Percentiles rank a stretch among this genome's conserved stretches.
Conservation (phyloP, 352 stramenopile genomes). For the Phytophthora citricola region DNA sequence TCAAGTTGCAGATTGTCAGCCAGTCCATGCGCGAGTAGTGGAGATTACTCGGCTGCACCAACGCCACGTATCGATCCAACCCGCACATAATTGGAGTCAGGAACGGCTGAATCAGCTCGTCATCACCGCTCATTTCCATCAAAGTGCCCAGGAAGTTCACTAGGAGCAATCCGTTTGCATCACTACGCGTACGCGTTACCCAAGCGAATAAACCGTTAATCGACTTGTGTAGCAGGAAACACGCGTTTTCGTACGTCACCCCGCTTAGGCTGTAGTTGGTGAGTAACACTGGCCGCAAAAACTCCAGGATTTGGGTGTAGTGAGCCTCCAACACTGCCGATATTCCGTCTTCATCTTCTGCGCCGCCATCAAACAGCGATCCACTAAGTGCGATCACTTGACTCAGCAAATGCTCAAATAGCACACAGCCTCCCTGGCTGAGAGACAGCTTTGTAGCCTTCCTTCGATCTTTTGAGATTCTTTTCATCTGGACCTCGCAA, state of each 20-base stretch:
- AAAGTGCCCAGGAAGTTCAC: constrained; percentile 54
- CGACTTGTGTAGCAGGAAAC: constrained; percentile 66
- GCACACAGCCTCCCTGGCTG: constrained; percentile 66
- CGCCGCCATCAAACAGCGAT: constrained; percentile 39
- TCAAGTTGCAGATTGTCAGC: constrained; percentile 66
- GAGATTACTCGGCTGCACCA: constrained; percentile 39
- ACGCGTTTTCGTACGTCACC: constrained; percentile 70
- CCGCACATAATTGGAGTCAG: constrained; percentile 68
- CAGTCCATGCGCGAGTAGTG: constrained; percentile 60
- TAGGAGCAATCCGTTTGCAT: constrained; percentile 43
- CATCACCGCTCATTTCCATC: constrained; percentile 66
- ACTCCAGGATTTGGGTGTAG: constrained; percentile 52
- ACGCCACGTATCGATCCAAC: constrained; percentile 43
- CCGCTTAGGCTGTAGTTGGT: constrained; percentile 41
- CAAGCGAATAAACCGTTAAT: constrained; percentile 66
- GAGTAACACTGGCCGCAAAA: constrained; percentile 53
- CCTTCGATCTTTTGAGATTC: constrained; percentile 29
- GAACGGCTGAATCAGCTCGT: constrained; percentile 69
- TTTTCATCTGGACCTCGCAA: constrained; percentile 39
- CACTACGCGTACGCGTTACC: constrained; percentile 46
- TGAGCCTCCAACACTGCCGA: constrained; percentile 56
- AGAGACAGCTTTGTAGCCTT: constrained; percentile 32
- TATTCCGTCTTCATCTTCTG: constrained; percentile 55
- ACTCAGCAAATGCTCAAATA: constrained; percentile 72
- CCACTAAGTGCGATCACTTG: constrained; percentile 45